Percentiles rank a stretch among this genome's conserved stretches.
Evolutionary conservation across 495 filamentous ascomycete genomes (phyloP).

Genomic region (Neurospora sp.): DNA sequence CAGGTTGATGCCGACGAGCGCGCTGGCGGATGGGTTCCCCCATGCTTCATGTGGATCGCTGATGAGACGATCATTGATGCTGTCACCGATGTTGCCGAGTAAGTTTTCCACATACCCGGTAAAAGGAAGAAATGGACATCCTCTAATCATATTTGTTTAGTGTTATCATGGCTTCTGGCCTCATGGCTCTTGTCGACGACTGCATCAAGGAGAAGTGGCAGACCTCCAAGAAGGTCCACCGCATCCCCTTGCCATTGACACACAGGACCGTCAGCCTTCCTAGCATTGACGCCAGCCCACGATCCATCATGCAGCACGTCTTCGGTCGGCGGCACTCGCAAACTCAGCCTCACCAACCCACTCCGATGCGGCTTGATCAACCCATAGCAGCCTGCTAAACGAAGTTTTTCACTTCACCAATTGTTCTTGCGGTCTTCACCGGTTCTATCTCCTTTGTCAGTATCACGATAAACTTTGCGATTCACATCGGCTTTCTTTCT

Average conservation of each 20-base stretch:
- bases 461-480: not conserved
- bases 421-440: not conserved
- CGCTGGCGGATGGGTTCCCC: constrained; percentile 86
- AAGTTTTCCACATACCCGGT: constrained; percentile 38
- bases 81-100: constrained; percentile 82
- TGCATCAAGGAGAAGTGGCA: constrained; percentile 77
- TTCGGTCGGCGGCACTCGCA: constrained; percentile 51
- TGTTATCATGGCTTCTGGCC: constrained; percentile 79
- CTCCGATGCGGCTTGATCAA: constrained; percentile 31
- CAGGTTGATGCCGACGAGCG: constrained; percentile 64
- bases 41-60: constrained; percentile 79
- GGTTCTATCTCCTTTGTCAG: not conserved
- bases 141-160: constrained; percentile 34
- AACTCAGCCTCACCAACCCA: constrained; percentile 25
- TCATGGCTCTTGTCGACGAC: constrained; percentile 87
- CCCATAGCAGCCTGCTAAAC: constrained; percentile 30
- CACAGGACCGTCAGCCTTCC: constrained; percentile 55
- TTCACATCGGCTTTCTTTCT: constrained; percentile 1
- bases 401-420: not conserved
- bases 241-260: constrained; percentile 45
- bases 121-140: constrained; percentile 8
- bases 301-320: constrained; percentile 67
- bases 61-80: constrained; percentile 57
- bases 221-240: constrained; percentile 45
- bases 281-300: constrained; percentile 48